Base-by-base conservation (phyloP, 1,284 basidiomycete species). In the Grifola frondosa region DNA sequence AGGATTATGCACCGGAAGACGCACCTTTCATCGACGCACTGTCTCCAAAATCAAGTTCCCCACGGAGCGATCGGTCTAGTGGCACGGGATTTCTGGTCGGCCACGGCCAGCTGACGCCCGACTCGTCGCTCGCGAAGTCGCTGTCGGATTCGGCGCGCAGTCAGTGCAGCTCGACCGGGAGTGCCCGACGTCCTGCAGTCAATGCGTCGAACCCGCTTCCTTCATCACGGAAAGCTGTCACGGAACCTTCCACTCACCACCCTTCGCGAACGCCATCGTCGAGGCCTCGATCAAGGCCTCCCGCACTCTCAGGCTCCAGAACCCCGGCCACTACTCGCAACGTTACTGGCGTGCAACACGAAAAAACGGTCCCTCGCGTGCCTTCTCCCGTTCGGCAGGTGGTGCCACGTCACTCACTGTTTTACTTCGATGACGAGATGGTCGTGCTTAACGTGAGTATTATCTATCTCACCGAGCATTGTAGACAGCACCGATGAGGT, bases 371-470 rank as follows among this genome's bases (percentile, higher is more conserved):
- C n/a, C 40, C 15, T 16, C 35, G 45, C 11, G 33, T 40, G 30
- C 40, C 40, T 20, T 43, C 41, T 30, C 37, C 44, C 11, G 31
- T 33, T 4, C 48, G 46, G 35, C 44, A 48, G 39, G 47, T 46
- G 6, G 48, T 48, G 20, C 40, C 48, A 7, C 46, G 49, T 24
- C 58, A 60, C 45, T 48, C 53, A 19, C 30, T 22, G 33, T 60
- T 58, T 50, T 58, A 61, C 42, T 52, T 62, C 32, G 42, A 57
- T 19, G 59, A 63, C 34, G 53, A 54, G 16, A 53, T 61, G 53
- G 45, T 62, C 22, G 53, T 56, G 8, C 35, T 64, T 10, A 35
- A 47, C 15, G 62, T 54, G 30, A 42, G 51, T 50, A 19, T 37
- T 16, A 11, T 20, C 16, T 16, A 5, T 26, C 25, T 20, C 19